Conservation (phyloP, 2,329 filamentous ascomycete species). For the Davidsoniella virescens region DNA sequence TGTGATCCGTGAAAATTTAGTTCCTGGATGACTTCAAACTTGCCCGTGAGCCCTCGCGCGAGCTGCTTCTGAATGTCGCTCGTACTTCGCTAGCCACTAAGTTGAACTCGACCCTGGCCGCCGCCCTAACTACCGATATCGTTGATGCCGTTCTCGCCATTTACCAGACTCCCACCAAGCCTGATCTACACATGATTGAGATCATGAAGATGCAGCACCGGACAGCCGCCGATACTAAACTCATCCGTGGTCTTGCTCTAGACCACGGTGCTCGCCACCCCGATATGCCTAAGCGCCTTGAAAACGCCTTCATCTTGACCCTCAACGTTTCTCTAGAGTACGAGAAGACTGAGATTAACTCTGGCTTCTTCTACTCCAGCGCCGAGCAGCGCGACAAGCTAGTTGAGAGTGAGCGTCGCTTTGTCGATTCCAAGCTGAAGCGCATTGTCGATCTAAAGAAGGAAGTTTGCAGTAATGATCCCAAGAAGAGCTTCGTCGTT, state of each 20-base stretch:
- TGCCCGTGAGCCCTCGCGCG: slow-evolving; percentile 71
- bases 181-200: slow-evolving; percentile 96
- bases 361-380: slow-evolving; percentile 94
- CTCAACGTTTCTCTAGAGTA: slow-evolving; percentile 96
- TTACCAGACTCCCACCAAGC: slow-evolving; percentile 75
- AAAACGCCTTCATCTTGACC: slow-evolving; percentile 89
- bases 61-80: slow-evolving; percentile 83
- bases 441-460: slow-evolving; percentile 98
- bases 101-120: slow-evolving; percentile 73
- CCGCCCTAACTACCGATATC: slow-evolving; percentile 84
- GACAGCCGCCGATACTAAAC: slow-evolving; percentile 84
- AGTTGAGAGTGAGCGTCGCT: slow-evolving; percentile 88
- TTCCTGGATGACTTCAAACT: slow-evolving; percentile 95
- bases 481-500: slow-evolving; percentile 90
- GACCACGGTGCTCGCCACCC: slow-evolving; percentile 94
- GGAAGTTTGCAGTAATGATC: slow-evolving; percentile 83
- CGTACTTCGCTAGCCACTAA: slow-evolving; percentile 92
- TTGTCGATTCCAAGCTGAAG: slow-evolving; percentile 89
- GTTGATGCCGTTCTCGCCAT: slow-evolving; percentile 94
- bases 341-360: slow-evolving; percentile 99
- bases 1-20: slow-evolving; percentile 24
- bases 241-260: slow-evolving; percentile 81
- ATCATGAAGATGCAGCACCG: slow-evolving; percentile 99
- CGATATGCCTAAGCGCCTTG: slow-evolving; percentile 92
- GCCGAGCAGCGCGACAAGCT: slow-evolving; percentile 96